Conservation (phyloP, 2,329 filamentous ascomycete genomes). For the Paecilomyces sp. region DNA sequence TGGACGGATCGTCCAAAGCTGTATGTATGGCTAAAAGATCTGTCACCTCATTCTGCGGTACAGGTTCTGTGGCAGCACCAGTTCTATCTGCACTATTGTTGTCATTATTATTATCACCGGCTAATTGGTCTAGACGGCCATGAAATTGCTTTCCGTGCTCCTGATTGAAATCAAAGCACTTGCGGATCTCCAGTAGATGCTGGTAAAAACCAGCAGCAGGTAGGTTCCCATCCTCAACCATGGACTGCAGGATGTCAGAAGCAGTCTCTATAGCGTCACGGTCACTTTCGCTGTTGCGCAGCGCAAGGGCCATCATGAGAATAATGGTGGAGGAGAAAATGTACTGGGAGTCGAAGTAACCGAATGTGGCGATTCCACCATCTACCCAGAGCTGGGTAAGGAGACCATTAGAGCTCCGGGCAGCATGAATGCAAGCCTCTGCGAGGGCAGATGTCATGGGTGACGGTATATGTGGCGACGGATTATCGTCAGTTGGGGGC, state of each 20-base stretch:
- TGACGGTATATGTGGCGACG: conserved; percentile 2
- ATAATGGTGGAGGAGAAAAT: conserved; percentile 11
- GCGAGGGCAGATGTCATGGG: conserved; percentile 9
- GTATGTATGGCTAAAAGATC: conserved; percentile 4
- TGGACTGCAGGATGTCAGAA: conserved; percentile 9
- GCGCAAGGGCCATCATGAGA: conserved; percentile 10
- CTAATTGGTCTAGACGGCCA: background rate
- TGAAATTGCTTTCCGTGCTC: conserved; percentile 1
- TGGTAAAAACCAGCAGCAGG: conserved; percentile 8
- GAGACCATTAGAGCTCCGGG: conserved; percentile 9
- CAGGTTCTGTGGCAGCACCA: conserved; percentile 1
- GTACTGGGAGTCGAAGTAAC: conserved; percentile 9
- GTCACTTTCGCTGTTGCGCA: conserved; percentile 5
- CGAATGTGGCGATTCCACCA: conserved; percentile 7
- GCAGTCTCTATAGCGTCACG: conserved; percentile 9
- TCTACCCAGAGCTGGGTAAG: conserved; percentile 13
- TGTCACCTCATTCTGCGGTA: background rate
- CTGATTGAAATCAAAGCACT: conserved; percentile 5
- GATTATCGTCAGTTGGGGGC: background rate
- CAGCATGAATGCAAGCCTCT: conserved; percentile 9
- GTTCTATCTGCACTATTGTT: background rate
- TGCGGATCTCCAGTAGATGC: conserved; percentile 8
- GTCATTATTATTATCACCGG: background rate
- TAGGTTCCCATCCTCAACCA: conserved; percentile 9
- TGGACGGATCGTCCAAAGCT: conserved; percentile 7